Percentiles rank a stretch among this genome's conserved stretches.
phyloP scores from a whole-genome alignment of 1,284 basidiomycete genomes.

The Amylostereum areolatum region DNA sequence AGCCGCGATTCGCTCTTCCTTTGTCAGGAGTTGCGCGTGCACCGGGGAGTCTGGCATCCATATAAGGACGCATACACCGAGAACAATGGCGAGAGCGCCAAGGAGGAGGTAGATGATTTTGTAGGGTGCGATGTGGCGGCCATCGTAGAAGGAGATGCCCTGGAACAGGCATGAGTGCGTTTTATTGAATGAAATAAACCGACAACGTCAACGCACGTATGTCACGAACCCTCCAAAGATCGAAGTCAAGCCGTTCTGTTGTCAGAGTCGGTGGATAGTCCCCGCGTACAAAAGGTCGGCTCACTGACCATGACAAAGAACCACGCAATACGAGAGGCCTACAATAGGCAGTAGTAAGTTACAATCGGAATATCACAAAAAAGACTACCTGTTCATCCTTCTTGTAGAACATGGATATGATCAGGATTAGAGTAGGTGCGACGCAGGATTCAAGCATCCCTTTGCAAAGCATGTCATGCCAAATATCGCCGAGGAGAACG shows the following conservation, averaged over 20 bases:
- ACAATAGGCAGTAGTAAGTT: constrained; percentile 3
- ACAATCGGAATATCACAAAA: background rate
- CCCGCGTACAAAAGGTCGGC: background rate
- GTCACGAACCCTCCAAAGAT: constrained; percentile 66
- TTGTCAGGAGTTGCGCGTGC: constrained; percentile 48
- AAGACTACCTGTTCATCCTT: constrained; percentile 54
- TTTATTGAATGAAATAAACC: background rate
- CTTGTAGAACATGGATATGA: constrained; percentile 67
- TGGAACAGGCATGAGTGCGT: constrained; percentile 13
- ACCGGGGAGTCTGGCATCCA: constrained; percentile 66
- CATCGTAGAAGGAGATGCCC: constrained; percentile 55
- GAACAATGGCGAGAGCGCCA: constrained; percentile 53
- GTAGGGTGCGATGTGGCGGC: constrained; percentile 43
- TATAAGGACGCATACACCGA: constrained; percentile 51
- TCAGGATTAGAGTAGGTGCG: constrained; percentile 55
- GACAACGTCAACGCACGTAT: constrained; percentile 33
- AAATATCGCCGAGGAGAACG: background rate
- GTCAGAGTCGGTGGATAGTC: background rate
- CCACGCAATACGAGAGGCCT: constrained; percentile 57
- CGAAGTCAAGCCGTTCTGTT: constrained; percentile 52
- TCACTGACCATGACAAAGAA: constrained; percentile 59
- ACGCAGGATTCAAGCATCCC: constrained; percentile 66
- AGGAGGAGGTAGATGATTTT: constrained; percentile 61
- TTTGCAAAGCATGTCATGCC: constrained; percentile 14
- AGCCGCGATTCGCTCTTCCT: constrained; percentile 56